Percentiles rank a stretch among this genome's conserved stretches.
phyloP scores from a whole-genome alignment of 2,329 filamentous ascomycete genomes.

The Ophiosphaerella narmari region DNA sequence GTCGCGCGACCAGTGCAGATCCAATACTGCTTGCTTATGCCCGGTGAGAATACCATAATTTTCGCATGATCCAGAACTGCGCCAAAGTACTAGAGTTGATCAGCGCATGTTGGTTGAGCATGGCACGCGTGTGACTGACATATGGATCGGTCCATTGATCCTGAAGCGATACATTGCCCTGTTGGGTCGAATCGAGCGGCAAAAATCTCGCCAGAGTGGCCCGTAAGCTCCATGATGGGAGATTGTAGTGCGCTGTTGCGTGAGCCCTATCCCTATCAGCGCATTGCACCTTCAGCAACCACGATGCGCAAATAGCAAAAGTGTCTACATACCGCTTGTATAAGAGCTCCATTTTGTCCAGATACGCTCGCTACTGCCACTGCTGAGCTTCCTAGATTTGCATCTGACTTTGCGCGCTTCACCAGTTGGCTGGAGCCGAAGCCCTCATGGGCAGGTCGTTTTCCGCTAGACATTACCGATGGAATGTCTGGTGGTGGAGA shows the following conservation, averaged over 20 bases:
- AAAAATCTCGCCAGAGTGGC: constrained; percentile 82
- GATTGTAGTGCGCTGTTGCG: constrained; percentile 84
- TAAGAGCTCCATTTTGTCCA: constrained; percentile 64
- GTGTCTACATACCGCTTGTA: constrained; percentile 66
- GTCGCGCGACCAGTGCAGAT: constrained; percentile 96
- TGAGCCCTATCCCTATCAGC: constrained; percentile 63
- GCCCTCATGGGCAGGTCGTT: constrained; percentile 84
- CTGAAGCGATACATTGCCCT: constrained; percentile 87
- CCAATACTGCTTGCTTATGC: constrained; percentile 87
- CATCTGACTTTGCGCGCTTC: constrained; percentile 82
- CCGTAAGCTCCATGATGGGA: constrained; percentile 90
- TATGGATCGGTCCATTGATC: constrained; percentile 92
- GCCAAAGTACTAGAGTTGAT: constrained; percentile 76
- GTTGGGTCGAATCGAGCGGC: constrained; percentile 86
- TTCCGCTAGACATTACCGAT: constrained; percentile 79
- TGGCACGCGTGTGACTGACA: constrained; percentile 57
- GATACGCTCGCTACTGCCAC: constrained; percentile 63
- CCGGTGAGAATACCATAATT: constrained; percentile 90
- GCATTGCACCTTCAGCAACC: constrained; percentile 35
- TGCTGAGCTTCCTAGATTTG: constrained; percentile 58
- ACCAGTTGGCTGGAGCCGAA: constrained; percentile 81
- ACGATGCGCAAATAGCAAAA: constrained; percentile 40
- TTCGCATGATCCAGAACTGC: constrained; percentile 87
- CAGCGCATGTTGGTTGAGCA: constrained; percentile 20
- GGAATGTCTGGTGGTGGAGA: constrained; percentile 50